A percentile compares a stretch with the other conserved stretches of the same genome.
These are phyloP conservation scores for Trichoderma brevicompactum DNA, from an alignment of 2,329 filamentous ascomycete species.

Conservation along the genomic window DNA sequence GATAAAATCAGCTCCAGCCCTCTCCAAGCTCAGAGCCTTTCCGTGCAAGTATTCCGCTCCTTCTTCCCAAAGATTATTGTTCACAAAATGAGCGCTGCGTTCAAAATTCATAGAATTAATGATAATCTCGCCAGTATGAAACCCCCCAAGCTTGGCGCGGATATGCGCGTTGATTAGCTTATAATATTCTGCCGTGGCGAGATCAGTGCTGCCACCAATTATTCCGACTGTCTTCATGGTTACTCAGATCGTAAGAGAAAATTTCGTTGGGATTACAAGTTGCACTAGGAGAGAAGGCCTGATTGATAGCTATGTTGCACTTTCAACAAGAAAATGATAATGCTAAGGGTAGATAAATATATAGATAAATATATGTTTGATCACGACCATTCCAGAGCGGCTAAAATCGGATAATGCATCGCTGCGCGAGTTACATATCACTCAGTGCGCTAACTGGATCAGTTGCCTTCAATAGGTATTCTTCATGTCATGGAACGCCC, in stretches of 20 bases:
- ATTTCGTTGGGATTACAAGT: not conserved
- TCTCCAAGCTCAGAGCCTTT: slow-evolving; percentile 30
- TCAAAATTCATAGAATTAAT: slow-evolving; percentile 33
- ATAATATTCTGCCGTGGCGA: slow-evolving; percentile 33
- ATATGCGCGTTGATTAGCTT: slow-evolving; percentile 30
- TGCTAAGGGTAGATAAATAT: not conserved
- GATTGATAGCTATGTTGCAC: too few species aligned
- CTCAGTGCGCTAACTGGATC: not conserved
- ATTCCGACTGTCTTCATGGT: slow-evolving; percentile 32
- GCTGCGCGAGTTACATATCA: not conserved
- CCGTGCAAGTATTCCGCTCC: slow-evolving; percentile 29
- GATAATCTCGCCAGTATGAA: slow-evolving; percentile 32
- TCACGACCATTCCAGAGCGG: not conserved
- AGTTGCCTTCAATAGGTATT: not conserved
- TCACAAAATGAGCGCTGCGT: slow-evolving; percentile 30
- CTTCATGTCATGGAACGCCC: slow-evolving; percentile 13
- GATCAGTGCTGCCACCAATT: slow-evolving; percentile 33
- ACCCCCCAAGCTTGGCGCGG: slow-evolving; percentile 28
- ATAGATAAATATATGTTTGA: not conserved
- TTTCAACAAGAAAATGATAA: not conserved
- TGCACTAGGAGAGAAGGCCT: not conserved
- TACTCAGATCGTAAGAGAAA: not conserved
- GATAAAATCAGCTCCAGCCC: slow-evolving; percentile 31
- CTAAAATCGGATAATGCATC: not conserved
- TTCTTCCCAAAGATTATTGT: slow-evolving; percentile 30